Base-by-base conservation (phyloP, 169 alveolate species). In the Plasmodium coatneyi region DNA sequence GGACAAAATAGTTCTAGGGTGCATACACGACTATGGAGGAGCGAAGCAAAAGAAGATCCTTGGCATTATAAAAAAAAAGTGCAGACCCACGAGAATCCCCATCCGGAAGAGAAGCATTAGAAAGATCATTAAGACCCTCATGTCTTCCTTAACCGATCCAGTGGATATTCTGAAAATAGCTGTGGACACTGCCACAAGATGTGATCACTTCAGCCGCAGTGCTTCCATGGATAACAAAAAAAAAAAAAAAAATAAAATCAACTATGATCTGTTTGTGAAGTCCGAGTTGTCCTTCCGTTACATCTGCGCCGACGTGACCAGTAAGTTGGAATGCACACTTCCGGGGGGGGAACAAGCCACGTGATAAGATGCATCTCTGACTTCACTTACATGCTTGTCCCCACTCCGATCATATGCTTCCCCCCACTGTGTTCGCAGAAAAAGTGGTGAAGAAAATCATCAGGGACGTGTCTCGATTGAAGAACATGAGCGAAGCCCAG, bases 111-210 rank as follows among this genome's bases (percentile, higher is more conserved):
- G 56, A 25, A 52, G 78, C 49, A 82, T 96, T 19, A 82, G 92
- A 19, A 93, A 93, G 36, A 70, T 93, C 7, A 52, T 96, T 80
- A 92, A 95, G 60, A 32, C 87, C 6, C 83, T 96, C 32, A 96
- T 95, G 93, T 83, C 96, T 3, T 92, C 97, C 0, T 93, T 92
- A 70, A 78, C 90, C 56, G 96, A 96, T 54, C 97, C 97, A 0
- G 72, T 96, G 16, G 97, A 96, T 25, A 91, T 95, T 9, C 60
- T 96, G 19, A 82, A 96, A 52, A 60, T 96, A 3, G 96, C 96
- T 9, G 95, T 96, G 25, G 97, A 96, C 84, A 76, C 94, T 1
- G 95, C 96, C n/a, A 91, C 96, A 3, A 39, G 97, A 41, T 96
- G 97, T 52, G 84, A 84, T 28, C 70, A 84, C 41, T 84, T 52